phyloP scores from a whole-genome alignment of 108 stramenopile genomes.

The Skeletonema costatum region DNA sequence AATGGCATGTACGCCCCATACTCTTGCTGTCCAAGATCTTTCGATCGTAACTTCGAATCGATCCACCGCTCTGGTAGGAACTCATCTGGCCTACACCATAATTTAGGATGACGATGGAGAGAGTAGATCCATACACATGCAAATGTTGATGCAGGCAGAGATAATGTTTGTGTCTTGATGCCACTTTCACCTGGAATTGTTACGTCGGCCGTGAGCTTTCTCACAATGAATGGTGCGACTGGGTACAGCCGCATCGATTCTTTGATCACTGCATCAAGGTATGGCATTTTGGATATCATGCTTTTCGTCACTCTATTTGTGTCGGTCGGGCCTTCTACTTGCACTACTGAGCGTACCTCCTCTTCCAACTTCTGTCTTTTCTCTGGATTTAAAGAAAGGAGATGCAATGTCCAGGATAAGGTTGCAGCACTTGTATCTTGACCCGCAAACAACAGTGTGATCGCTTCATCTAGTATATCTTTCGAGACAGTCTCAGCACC shows the following conservation, averaged over 20 bases:
- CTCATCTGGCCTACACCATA: slow-evolving; percentile 86
- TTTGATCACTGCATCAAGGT: slow-evolving; percentile 86
- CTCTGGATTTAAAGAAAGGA: slow-evolving; percentile 78
- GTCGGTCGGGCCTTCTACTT: not conserved
- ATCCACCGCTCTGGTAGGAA: slow-evolving; percentile 92
- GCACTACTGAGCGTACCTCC: slow-evolving; percentile 58
- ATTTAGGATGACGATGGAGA: slow-evolving; percentile 85
- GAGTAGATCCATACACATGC: slow-evolving; percentile 94
- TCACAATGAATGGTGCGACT: slow-evolving; percentile 92
- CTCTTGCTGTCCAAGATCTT: slow-evolving; percentile 63
- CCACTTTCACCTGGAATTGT: slow-evolving; percentile 20
- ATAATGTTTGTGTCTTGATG: slow-evolving; percentile 17
- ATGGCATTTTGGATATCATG: slow-evolving; percentile 62
- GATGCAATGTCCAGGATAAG: slow-evolving; percentile 91
- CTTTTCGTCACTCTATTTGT: slow-evolving; percentile 40
- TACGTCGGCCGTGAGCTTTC: slow-evolving; percentile 68
- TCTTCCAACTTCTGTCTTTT: slow-evolving; percentile 61
- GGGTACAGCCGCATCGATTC: slow-evolving; percentile 94
- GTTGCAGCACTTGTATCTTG: slow-evolving; percentile 95
- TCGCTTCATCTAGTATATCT: slow-evolving; percentile 84
- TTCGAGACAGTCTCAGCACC: slow-evolving; percentile 23
- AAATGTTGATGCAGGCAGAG: slow-evolving; percentile 72
- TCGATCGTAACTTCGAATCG: slow-evolving; percentile 22
- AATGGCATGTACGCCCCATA: slow-evolving; percentile 91
- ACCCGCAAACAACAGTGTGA: slow-evolving; percentile 92